phyloP scores from a whole-genome alignment of 331 rosid species.

The Pyrus hybrid region DNA sequence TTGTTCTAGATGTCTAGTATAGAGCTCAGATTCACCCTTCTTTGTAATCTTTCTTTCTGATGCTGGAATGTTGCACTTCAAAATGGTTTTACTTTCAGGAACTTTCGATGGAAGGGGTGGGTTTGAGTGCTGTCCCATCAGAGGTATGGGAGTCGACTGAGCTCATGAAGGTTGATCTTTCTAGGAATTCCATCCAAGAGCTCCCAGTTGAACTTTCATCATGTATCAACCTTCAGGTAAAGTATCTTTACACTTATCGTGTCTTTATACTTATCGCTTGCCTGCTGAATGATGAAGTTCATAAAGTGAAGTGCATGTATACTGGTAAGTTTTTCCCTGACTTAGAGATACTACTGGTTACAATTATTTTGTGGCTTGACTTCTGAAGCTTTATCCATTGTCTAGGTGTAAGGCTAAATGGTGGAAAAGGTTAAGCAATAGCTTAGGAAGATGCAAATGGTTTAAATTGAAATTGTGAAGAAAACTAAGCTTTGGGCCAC shows the following conservation, averaged over 20 bases:
- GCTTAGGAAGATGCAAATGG: background rate
- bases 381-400: background rate
- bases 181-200: conserved; percentile 76
- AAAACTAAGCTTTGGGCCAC: background rate
- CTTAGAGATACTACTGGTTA: background rate
- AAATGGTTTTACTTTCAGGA: conserved; percentile 43
- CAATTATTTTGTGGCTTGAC: background rate
- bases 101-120: conserved; percentile 72
- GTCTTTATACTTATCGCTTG: conserved; percentile 1
- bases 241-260: no score
- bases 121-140: conserved; percentile 68
- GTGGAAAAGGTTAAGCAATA: background rate
- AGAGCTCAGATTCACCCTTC: background rate
- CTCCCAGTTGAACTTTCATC: conserved; percentile 80
- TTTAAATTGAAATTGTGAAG: background rate
- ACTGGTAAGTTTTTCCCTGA: background rate
- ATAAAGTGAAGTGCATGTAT: conserved; percentile 7
- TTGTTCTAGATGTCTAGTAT: background rate
- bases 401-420: background rate
- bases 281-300: conserved; percentile 4
- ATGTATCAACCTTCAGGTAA: conserved; percentile 73
- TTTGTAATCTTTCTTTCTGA: background rate
- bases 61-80: background rate
- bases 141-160: conserved; percentile 83
- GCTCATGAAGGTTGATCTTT: conserved; percentile 57